phyloP scores from a whole-genome alignment of 805 yeast species.

The Candida hungchunana region DNA sequence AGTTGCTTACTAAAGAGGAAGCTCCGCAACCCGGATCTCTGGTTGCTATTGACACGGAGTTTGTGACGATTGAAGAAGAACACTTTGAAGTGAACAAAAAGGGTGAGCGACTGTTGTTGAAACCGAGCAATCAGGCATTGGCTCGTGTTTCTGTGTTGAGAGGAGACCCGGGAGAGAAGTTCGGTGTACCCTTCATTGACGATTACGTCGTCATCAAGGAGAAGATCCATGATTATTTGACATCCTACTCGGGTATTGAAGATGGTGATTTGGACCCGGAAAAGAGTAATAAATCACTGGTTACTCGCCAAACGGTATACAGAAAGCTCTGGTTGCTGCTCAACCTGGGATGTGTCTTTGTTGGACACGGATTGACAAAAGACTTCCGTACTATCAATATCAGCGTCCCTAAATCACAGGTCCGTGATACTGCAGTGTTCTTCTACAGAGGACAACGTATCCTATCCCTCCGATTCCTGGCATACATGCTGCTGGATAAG shows the following conservation, averaged over 20 bases:
- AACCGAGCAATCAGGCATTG: slow-evolving; percentile 71
- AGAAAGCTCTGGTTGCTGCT: slow-evolving; percentile 85
- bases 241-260: slow-evolving; percentile 90
- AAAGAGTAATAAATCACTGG: slow-evolving; percentile 62
- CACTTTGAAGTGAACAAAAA: slow-evolving; percentile 70
- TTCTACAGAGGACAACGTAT: slow-evolving; percentile 76
- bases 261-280: slow-evolving; percentile 82
- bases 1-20: slow-evolving; percentile 59
- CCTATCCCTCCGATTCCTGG: slow-evolving; percentile 79
- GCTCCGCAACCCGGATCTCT: slow-evolving; percentile 73
- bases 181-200: slow-evolving; percentile 82
- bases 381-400: slow-evolving; percentile 93
- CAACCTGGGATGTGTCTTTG: slow-evolving; percentile 85
- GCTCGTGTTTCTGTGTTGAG: slow-evolving; percentile 88
- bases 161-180: slow-evolving; percentile 59
- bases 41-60: slow-evolving; percentile 96
- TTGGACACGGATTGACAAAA: slow-evolving; percentile 89
- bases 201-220: slow-evolving; percentile 80
- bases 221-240: slow-evolving; percentile 77
- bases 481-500: slow-evolving; percentile 69
- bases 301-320: slow-evolving; percentile 77
- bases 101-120: slow-evolving; percentile 64
- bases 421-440: slow-evolving; percentile 82
- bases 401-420: slow-evolving; percentile 80
- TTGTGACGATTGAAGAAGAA: slow-evolving; percentile 78